A percentile compares a stretch with the other conserved stretches of the same genome.
Evolutionary conservation across 768 basidiomycete species (phyloP).

Genomic region (Boletus bicolor): DNA sequence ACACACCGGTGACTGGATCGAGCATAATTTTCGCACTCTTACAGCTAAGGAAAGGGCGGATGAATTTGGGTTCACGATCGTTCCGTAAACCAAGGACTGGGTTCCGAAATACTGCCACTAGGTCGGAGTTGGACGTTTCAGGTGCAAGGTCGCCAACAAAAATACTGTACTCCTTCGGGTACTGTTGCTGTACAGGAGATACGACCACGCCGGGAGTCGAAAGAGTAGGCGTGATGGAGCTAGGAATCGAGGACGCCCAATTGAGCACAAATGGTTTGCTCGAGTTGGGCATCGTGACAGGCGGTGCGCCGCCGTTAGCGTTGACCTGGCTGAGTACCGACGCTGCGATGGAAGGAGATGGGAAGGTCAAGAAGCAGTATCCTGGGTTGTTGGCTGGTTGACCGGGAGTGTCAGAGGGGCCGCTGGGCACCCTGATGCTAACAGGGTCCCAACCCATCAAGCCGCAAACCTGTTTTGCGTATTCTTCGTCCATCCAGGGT

Average conservation of each 20-base stretch:
- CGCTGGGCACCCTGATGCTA: constrained; percentile 68
- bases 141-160: constrained; percentile 94
- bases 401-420: constrained; percentile 52
- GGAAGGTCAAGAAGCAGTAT: constrained; percentile 86
- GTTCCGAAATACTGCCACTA: constrained; percentile 91
- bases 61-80: constrained; percentile 85
- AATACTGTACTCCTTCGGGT: constrained; percentile 85
- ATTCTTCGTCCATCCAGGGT: constrained; percentile 97
- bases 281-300: constrained; percentile 83
- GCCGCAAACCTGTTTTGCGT: constrained; percentile 81
- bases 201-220: constrained; percentile 27
- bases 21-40: constrained; percentile 97
- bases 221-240: constrained; percentile 31
- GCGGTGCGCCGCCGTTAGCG: constrained; percentile 37
- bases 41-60: constrained; percentile 85
- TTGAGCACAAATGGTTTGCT: constrained; percentile 75
- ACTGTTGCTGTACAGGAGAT: constrained; percentile 48
- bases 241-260: constrained; percentile 58
- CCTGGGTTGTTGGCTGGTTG: constrained; percentile 81
- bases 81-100: constrained; percentile 82
- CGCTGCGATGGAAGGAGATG: constrained; percentile 64
- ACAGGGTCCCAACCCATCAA: constrained; percentile 86
- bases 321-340: constrained; percentile 69
- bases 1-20: constrained; percentile 85
- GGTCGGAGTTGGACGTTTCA: constrained; percentile 91